Evolutionary conservation across 2,329 filamentous ascomycete species (phyloP).

Genomic region (Rhytidhysteron rufulum): DNA sequence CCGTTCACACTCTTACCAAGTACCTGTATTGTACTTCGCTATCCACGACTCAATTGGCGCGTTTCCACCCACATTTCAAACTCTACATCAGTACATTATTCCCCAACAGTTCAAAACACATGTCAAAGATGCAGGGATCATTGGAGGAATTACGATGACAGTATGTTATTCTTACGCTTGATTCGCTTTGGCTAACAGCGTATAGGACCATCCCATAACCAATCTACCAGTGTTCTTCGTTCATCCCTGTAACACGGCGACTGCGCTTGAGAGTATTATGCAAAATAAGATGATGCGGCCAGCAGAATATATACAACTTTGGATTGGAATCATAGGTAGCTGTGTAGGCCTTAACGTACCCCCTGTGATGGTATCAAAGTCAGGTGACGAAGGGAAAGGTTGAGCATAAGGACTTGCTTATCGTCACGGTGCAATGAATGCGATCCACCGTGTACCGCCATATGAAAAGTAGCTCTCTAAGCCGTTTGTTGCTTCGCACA

Average conservation of each 20-base stretch:
- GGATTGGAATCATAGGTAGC: conserved; percentile 82
- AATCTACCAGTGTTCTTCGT: conserved; percentile 81
- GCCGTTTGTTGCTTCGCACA: no score
- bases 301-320: conserved; percentile 74
- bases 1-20: conserved; percentile 42
- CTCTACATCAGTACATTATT: conserved; percentile 35
- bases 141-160: conserved; percentile 36
- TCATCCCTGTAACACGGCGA: conserved; percentile 85
- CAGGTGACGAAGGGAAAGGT: no score
- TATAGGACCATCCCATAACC: conserved; percentile 75
- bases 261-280: conserved; percentile 63
- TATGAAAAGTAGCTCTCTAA: no score
- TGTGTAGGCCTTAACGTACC: conserved; percentile 77
- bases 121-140: conserved; percentile 31
- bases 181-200: conserved; percentile 2
- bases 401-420: no score
- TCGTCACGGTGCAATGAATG: no score
- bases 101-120: conserved; percentile 27
- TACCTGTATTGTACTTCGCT: conserved; percentile 43
- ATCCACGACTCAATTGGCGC: conserved; percentile 24
- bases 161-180: conserved; percentile 16
- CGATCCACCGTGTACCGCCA: no score
- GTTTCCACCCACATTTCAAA: conserved; percentile 27
- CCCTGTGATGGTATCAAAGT: conserved; percentile 51
- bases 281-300: conserved; percentile 32